Conservation (phyloP, 2,329 filamentous ascomycete genomes). For the Penicillium sp. region DNA sequence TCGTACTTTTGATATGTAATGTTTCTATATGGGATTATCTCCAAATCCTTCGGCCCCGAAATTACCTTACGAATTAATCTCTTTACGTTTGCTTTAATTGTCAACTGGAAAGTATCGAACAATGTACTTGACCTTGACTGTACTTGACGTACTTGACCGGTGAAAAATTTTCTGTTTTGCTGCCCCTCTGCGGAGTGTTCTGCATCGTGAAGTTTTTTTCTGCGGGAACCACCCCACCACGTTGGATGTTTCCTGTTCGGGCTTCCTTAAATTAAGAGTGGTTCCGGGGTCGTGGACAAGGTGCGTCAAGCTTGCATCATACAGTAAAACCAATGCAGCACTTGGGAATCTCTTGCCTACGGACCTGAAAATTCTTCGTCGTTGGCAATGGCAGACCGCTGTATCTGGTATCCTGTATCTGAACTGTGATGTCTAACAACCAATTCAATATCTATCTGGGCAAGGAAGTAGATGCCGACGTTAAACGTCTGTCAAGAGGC, state of each 20-base stretch:
- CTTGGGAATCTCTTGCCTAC: not conserved
- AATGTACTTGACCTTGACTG: not conserved
- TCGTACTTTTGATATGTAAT: not conserved
- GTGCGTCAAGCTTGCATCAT: slow-evolving; percentile 16
- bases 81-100: too few species aligned
- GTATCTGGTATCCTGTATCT: too few species aligned
- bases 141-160: slow-evolving; percentile 8
- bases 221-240: slow-evolving; percentile 18
- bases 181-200: slow-evolving; percentile 25
- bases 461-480: too few species aligned
- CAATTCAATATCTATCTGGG: too few species aligned
- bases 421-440: too few species aligned
- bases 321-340: not conserved
- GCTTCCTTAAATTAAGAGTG: slow-evolving; percentile 19
- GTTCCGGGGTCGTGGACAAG: slow-evolving; percentile 25
- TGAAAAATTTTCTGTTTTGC: slow-evolving; percentile 12
- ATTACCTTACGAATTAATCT: too few species aligned
- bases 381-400: not conserved
- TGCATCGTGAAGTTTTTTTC: slow-evolving; percentile 18
- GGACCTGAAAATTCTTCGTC: not conserved
- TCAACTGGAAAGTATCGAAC: not conserved
- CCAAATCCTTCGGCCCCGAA: too few species aligned
- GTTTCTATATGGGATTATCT: too few species aligned
- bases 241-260: slow-evolving; percentile 13
- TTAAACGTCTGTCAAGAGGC: not conserved